A percentile compares a stretch with the other conserved stretches of the same genome.
Evolutionary conservation across 495 filamentous ascomycete species (phyloP).

Genomic region (Penicillium antarcticum): DNA sequence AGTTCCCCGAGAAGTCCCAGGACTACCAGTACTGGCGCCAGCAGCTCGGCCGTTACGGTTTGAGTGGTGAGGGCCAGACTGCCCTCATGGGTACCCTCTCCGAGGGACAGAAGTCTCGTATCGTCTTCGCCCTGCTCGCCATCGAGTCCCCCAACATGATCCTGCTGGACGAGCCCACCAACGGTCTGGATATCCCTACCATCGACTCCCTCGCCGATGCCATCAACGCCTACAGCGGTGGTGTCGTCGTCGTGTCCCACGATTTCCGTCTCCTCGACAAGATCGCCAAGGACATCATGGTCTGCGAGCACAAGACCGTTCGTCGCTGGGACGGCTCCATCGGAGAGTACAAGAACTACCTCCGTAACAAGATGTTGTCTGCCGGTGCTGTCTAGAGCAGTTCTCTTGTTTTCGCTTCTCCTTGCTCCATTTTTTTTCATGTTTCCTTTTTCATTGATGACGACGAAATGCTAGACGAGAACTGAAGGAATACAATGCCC

Average conservation of each 20-base stretch:
- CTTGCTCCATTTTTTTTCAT: constrained; percentile 1
- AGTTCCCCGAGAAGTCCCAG: constrained; percentile 82
- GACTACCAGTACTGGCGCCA: constrained; percentile 99
- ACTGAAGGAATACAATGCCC: constrained; percentile 28
- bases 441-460: constrained; percentile 23
- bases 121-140: constrained; percentile 94
- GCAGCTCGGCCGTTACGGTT: constrained; percentile 90
- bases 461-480: constrained; percentile 47
- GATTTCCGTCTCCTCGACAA: constrained; percentile 99
- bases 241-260: constrained; percentile 97
- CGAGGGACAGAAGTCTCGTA: constrained; percentile 95
- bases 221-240: constrained; percentile 92
- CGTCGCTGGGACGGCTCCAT: constrained; percentile 86
- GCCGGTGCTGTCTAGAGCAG: constrained; percentile 45
- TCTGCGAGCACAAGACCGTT: constrained; percentile 95
- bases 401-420: constrained; percentile 3
- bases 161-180: constrained; percentile 95
- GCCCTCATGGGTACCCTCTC: constrained; percentile 96
- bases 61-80: constrained; percentile 89
- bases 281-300: constrained; percentile 99
- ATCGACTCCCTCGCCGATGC: constrained; percentile 97
- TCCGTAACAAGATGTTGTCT: constrained; percentile 93
- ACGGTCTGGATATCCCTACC: constrained; percentile 98
- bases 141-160: constrained; percentile 98
- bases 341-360: constrained; percentile 93